Percentiles rank a stretch among this genome's conserved stretches.
These are phyloP conservation scores for Rhodocollybia butyracea DNA, from an alignment of 768 basidiomycete genomes.

Conservation along the genomic window DNA sequence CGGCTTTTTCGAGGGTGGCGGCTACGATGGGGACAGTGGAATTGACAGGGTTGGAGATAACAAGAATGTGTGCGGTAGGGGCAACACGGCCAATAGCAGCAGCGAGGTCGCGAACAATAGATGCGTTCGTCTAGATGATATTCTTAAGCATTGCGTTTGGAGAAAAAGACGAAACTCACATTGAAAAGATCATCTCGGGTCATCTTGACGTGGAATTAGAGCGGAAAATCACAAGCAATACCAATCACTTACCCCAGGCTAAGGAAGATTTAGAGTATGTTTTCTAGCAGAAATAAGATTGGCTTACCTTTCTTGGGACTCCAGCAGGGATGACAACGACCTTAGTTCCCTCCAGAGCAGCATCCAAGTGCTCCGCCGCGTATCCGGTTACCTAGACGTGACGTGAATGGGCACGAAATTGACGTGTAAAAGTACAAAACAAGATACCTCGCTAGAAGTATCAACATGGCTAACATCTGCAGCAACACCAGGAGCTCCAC, in stretches of 20 bases:
- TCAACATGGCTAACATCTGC: slow-evolving; percentile 97
- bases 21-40: slow-evolving; percentile 98
- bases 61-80: slow-evolving; percentile 89
- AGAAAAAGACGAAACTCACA: slow-evolving; percentile 39
- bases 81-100: slow-evolving; percentile 79
- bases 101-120: slow-evolving; percentile 96
- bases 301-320: slow-evolving; percentile 90
- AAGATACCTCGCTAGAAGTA: slow-evolving; percentile 69
- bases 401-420: slow-evolving; percentile 15
- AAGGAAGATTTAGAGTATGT: slow-evolving; percentile 21
- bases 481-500: slow-evolving; percentile 94
- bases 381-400: slow-evolving; percentile 66
- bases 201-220: slow-evolving; percentile 59
- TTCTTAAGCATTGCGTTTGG: neutral
- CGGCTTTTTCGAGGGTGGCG: slow-evolving; percentile 84
- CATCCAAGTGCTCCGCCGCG: slow-evolving; percentile 82
- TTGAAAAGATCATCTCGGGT: slow-evolving; percentile 97
- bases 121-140: slow-evolving; percentile 80
- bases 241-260: slow-evolving; percentile 76
- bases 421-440: neutral
- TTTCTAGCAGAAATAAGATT: neutral
- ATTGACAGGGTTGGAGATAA: slow-evolving; percentile 99
- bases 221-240: slow-evolving; percentile 2
- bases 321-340: slow-evolving; percentile 98
- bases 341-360: slow-evolving; percentile 84